Conservation (phyloP, 176 grass and related monocot species). For the Cenchrus americanus region DNA sequence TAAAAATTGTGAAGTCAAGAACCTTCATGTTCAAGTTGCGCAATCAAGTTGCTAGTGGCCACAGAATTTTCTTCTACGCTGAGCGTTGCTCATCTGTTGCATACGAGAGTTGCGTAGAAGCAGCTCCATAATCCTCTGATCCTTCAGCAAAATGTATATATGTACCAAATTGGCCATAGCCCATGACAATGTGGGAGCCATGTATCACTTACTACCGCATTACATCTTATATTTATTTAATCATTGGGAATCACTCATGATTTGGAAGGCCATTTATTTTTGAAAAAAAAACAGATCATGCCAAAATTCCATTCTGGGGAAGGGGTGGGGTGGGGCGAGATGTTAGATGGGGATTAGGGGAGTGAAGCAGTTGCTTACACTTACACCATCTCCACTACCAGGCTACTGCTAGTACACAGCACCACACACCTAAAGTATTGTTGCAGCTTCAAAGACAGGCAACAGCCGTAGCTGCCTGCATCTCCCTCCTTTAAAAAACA, state of each 20-base stretch:
- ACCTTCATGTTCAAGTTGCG: not conserved
- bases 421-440: conserved; percentile 34
- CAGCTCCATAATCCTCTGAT: not conserved
- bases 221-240: not conserved
- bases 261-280: not conserved
- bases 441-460: conserved; percentile 59
- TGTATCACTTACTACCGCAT: conserved; percentile 24
- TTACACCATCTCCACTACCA: conserved; percentile 62
- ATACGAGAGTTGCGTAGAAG: conserved; percentile 31
- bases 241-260: conserved; percentile 29
- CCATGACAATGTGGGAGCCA: conserved; percentile 38
- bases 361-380: conserved; percentile 57
- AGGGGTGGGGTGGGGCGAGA: not conserved
- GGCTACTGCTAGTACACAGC: conserved; percentile 52
- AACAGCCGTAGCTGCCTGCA: conserved; percentile 42
- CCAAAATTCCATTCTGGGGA: conserved; percentile 33
- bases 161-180: conserved; percentile 25
- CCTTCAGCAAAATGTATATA: conserved; percentile 17
- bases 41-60: not conserved
- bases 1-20: not conserved
- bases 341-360: conserved; percentile 6
- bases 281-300: not conserved
- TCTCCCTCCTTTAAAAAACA: conserved; percentile 32
- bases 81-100: not conserved
- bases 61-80: not conserved